Percentiles rank a stretch among this genome's conserved stretches.
Evolutionary conservation across 441 rosid species (phyloP).

Genomic region (Erodium trifolium): DNA sequence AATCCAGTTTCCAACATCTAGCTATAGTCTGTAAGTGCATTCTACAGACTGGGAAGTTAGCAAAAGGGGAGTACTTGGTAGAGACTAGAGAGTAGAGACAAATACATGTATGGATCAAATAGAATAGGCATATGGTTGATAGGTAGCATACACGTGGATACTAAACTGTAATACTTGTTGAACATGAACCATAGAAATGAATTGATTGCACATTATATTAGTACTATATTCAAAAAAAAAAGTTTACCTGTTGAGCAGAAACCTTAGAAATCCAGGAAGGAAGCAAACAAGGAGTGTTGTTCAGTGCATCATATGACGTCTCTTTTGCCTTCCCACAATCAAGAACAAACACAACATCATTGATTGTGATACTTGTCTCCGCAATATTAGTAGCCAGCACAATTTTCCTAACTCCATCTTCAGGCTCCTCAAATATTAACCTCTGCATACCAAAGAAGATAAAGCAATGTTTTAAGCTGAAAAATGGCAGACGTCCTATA

Average conservation of each 20-base stretch:
- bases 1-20: too few relatives aligned
- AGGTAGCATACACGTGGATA: too few relatives aligned
- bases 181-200: too few relatives aligned
- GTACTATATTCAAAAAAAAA: conserved; percentile 18
- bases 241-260: conserved; percentile 73
- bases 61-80: too few relatives aligned
- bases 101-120: too few relatives aligned
- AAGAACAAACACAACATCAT: conserved; percentile 86
- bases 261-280: conserved; percentile 99
- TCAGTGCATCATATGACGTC: conserved; percentile 95
- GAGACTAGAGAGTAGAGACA: too few relatives aligned
- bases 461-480: conserved; percentile 5
- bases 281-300: conserved; percentile 93
- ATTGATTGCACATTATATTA: too few relatives aligned
- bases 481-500: neutral
- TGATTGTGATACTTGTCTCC: conserved; percentile 96
- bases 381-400: conserved; percentile 98
- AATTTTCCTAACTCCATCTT: conserved; percentile 75
- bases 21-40: too few relatives aligned
- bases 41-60: too few relatives aligned
- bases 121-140: too few relatives aligned
- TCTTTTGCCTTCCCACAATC: conserved; percentile 99
- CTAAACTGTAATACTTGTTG: too few relatives aligned
- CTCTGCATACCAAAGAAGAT: conserved; percentile 41
- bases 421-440: conserved; percentile 78